Percentiles rank a stretch among this genome's conserved stretches.
Evolutionary conservation across 2,329 filamentous ascomycete genomes (phyloP).

Genomic region (Aspergillus alliaceus): DNA sequence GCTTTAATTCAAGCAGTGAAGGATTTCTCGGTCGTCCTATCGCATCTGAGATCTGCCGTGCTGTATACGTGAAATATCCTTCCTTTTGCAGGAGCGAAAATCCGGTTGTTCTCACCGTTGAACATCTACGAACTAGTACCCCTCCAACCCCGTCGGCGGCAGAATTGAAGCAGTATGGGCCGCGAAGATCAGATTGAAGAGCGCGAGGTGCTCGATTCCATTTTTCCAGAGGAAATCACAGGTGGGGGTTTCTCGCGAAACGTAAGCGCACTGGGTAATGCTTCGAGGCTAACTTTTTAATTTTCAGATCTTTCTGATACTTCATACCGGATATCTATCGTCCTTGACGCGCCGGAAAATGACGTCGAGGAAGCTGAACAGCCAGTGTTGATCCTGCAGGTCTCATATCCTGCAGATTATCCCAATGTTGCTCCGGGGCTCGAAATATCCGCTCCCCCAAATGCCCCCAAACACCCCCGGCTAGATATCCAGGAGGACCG

Average conservation of each 20-base stretch:
- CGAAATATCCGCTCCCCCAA: conserved; percentile 73
- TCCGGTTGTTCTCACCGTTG: background rate
- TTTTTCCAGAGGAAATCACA: conserved; percentile 97
- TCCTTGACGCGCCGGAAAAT: conserved; percentile 73
- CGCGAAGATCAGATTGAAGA: conserved; percentile 91
- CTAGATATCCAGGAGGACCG: conserved; percentile 83
- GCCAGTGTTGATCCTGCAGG: conserved; percentile 74
- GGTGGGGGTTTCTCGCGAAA: conserved; percentile 51
- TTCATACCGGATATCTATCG: conserved; percentile 81
- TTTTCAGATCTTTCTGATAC: conserved; percentile 78
- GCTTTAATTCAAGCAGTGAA: conserved; percentile 1
- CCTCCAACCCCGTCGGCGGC: conserved; percentile 30
- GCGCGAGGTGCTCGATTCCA: conserved; percentile 95
- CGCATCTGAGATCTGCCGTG: background rate
- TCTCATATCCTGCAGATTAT: conserved; percentile 87
- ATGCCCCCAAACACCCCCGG: conserved; percentile 67
- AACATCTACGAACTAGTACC: conserved; percentile 19
- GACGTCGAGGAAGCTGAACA: conserved; percentile 62
- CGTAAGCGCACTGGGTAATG: background rate
- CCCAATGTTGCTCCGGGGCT: conserved; percentile 83
- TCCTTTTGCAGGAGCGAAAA: background rate
- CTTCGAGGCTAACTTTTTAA: background rate
- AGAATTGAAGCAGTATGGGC: conserved; percentile 42
- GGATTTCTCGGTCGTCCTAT: background rate
- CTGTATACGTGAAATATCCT: background rate